phyloP scores from a whole-genome alignment of 441 rosid genomes.

The Arabidopsis lyrata region DNA sequence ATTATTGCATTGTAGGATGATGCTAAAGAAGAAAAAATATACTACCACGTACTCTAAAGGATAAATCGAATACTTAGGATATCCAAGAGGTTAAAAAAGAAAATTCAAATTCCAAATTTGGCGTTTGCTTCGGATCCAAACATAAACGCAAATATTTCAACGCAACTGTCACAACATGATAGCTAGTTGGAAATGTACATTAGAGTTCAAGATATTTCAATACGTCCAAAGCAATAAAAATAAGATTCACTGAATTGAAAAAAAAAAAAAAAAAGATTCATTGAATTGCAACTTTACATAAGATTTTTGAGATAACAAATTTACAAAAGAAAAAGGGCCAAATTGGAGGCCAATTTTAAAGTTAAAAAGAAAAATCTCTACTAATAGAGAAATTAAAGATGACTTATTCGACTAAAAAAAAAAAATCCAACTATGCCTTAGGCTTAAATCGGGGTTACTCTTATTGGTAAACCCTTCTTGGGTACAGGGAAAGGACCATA shows the following conservation, averaged over 20 bases:
- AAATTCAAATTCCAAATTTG: neutral
- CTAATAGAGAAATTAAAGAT: slow-evolving; percentile 15
- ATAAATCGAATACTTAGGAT: neutral
- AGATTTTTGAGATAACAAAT: neutral
- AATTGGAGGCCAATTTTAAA: slow-evolving; percentile 34
- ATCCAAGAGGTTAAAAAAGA: neutral
- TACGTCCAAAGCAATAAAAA: neutral
- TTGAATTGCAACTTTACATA: slow-evolving; percentile 28
- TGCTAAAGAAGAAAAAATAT: neutral
- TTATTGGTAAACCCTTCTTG: slow-evolving; percentile 75
- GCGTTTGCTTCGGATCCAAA: neutral
- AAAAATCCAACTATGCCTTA: slow-evolving; percentile 28
- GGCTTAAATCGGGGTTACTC: slow-evolving; percentile 50
- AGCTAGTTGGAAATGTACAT: slow-evolving; percentile 2
- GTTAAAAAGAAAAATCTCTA: neutral
- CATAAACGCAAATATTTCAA: slow-evolving; percentile 14
- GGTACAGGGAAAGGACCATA: slow-evolving; percentile 97
- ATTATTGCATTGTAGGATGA: slow-evolving; percentile 11
- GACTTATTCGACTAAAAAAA: neutral
- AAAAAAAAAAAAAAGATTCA: neutral
- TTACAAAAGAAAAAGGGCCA: slow-evolving; percentile 39
- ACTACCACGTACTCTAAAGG: neutral
- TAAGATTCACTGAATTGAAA: slow-evolving; percentile 12
- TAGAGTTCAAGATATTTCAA: slow-evolving; percentile 23
- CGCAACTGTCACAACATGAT: slow-evolving; percentile 14